phyloP scores from a whole-genome alignment of 768 basidiomycete species.

The Trametes maxima region DNA sequence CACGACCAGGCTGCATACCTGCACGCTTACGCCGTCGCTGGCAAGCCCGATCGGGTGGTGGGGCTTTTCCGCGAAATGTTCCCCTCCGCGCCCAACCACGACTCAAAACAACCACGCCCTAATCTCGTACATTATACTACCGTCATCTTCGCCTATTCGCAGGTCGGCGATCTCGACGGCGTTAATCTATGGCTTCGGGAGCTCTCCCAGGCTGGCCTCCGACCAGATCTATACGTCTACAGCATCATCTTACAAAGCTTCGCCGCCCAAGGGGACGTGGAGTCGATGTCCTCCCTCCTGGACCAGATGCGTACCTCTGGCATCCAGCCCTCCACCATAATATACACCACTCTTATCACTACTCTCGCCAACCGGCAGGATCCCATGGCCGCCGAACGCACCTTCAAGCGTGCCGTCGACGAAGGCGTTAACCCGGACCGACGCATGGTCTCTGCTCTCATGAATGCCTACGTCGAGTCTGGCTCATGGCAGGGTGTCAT shows the following conservation, averaged over 20 bases:
- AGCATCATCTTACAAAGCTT: conserved; percentile 63
- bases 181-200: conserved; percentile 56
- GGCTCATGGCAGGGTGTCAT: conserved; percentile 81
- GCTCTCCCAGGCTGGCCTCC: conserved; percentile 50
- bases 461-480: conserved; percentile 82
- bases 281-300: conserved; percentile 51
- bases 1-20: conserved; percentile 50
- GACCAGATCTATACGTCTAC: conserved; percentile 59
- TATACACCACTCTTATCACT: conserved; percentile 71
- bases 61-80: conserved; percentile 60
- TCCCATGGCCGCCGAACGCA: conserved; percentile 60
- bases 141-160: conserved; percentile 57
- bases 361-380: conserved; percentile 66
- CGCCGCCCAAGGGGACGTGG: conserved; percentile 55
- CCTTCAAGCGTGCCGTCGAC: conserved; percentile 64
- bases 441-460: conserved; percentile 66
- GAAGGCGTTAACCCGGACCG: conserved; percentile 67
- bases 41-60: conserved; percentile 43
- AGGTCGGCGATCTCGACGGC: conserved; percentile 47
- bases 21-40: conserved; percentile 55
- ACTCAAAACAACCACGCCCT: conserved; percentile 38
- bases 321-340: conserved; percentile 47
- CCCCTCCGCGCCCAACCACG: conserved; percentile 21
- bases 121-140: conserved; percentile 54
- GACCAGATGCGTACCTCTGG: conserved; percentile 61